Percentiles rank a stretch among this genome's conserved stretches.
Conservation (phyloP, 768 basidiomycete species). For the Cytidiella melzeri region DNA sequence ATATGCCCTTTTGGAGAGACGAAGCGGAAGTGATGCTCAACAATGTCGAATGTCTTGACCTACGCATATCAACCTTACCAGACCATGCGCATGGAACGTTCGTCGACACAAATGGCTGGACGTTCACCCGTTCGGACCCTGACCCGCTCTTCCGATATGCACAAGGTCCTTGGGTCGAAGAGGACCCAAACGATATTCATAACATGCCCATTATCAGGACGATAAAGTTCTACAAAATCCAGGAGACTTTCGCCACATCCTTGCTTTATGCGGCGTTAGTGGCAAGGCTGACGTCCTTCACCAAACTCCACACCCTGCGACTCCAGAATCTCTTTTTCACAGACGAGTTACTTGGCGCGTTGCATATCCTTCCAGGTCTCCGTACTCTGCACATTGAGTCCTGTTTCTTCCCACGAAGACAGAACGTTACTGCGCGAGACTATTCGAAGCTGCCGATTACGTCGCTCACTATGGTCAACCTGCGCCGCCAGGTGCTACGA, state of each 20-base stretch:
- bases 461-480: slow-evolving; percentile 34
- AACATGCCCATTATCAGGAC: slow-evolving; percentile 4
- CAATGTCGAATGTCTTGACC: slow-evolving; percentile 15
- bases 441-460: slow-evolving; percentile 36
- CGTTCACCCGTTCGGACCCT: background rate
- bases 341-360: slow-evolving; percentile 26
- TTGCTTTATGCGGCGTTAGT: slow-evolving; percentile 16
- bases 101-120: slow-evolving; percentile 11
- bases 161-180: background rate
- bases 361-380: slow-evolving; percentile 33
- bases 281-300: slow-evolving; percentile 25
- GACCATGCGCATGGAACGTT: slow-evolving; percentile 1
- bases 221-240: slow-evolving; percentile 12
- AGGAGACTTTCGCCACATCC: slow-evolving; percentile 8
- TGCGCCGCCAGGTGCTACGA: slow-evolving; percentile 25
- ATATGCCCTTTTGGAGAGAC: slow-evolving; percentile 16
- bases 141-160: background rate
- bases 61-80: slow-evolving; percentile 16
- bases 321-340: slow-evolving; percentile 34
- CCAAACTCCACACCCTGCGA: slow-evolving; percentile 31
- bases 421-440: slow-evolving; percentile 12
- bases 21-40: slow-evolving; percentile 11
- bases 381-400: slow-evolving; percentile 36
- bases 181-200: background rate
- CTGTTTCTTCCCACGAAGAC: slow-evolving; percentile 27